Base-by-base conservation (phyloP, 176 grass and related monocot genomes). In the Ensete ventricosum region DNA sequence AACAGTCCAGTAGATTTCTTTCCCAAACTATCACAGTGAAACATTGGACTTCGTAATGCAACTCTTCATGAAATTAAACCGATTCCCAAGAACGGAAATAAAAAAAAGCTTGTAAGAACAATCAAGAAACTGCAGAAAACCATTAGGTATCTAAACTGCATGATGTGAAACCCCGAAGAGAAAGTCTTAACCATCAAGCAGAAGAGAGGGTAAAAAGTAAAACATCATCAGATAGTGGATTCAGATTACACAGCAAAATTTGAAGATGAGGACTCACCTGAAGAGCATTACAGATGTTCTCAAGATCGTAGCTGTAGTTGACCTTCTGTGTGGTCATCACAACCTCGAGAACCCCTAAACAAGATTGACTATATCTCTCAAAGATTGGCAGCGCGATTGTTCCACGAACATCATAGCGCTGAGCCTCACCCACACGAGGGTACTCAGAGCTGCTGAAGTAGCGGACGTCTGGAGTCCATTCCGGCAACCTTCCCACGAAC, bases 391-490 rank as follows among this genome's bases (percentile, higher is more conserved):
- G 85, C 10, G 88, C 91, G 76, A 99, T 77, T 50, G 86, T 85
- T 20, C 96, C 96, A 14, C 89, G 87, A 81, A 99, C 85, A 73
- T 89, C 91, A 24, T 82, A 89, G 34, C 21, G 53, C 58, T 85
- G 86, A 11, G 96, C 96, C 79, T 91, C 84, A 14, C 7, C 80
- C 54, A 99, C 82, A 52, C 96, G 82, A 57, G 79, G 96, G 85
- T 95, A 99, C 78, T 99, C 96, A 62, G 82, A 72, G 67, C 76
- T 81, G 59, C 84, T 85, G 77, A 99, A 99, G 80, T 84, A 81
- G 14, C 96, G 91, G 9, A 99, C 96, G 82, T 99, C 96, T 29
- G 96, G 96, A 3, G 96, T 91, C 91, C 96, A 99, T 78, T 99
- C 96, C 5, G 96, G 96, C 50, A 95, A 80, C 21, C 84, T 81